phyloP scores from a whole-genome alignment of 2,329 filamentous ascomycete species.

The Fusarium nanum region DNA sequence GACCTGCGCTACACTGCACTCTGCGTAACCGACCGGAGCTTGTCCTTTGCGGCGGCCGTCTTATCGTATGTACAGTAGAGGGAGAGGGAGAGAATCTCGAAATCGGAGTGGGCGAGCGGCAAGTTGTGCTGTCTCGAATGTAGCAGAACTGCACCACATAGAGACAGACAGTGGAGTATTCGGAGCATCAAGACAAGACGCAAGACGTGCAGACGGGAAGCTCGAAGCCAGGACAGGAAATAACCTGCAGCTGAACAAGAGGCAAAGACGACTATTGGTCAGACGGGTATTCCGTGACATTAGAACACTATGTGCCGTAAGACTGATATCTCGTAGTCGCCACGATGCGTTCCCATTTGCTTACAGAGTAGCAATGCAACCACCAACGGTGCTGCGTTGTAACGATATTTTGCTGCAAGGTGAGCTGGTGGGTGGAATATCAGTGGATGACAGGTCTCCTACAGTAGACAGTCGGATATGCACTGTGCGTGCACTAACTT shows the following conservation, averaged over 20 bases:
- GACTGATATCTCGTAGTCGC: constrained; percentile 28
- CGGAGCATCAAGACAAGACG: constrained; percentile 13
- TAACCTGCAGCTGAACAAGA: constrained; percentile 26
- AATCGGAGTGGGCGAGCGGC: constrained; percentile 31
- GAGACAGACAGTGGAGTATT: constrained; percentile 33
- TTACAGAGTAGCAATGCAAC: constrained; percentile 31
- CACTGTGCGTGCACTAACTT: background rate
- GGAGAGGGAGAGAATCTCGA: constrained; percentile 6
- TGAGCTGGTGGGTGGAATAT: constrained; percentile 45
- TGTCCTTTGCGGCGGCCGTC: constrained; percentile 18
- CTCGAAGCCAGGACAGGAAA: constrained; percentile 28
- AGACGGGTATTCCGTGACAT: constrained; percentile 14
- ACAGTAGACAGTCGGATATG: constrained; percentile 28
- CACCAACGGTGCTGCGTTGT: constrained; percentile 34
- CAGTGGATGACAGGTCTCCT: constrained; percentile 23
- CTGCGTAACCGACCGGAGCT: constrained; percentile 30
- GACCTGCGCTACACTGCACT: constrained; percentile 35
- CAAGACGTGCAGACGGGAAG: constrained; percentile 34
- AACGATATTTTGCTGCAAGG: constrained; percentile 45
- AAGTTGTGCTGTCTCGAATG: constrained; percentile 23
- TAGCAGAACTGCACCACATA: constrained; percentile 36
- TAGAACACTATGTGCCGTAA: background rate
- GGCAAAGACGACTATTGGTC: constrained; percentile 13
- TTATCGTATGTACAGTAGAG: background rate
- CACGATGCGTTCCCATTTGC: constrained; percentile 30